phyloP scores from a whole-genome alignment of 2,329 filamentous ascomycete species.

The Hymenoscyphus fructigenus region DNA sequence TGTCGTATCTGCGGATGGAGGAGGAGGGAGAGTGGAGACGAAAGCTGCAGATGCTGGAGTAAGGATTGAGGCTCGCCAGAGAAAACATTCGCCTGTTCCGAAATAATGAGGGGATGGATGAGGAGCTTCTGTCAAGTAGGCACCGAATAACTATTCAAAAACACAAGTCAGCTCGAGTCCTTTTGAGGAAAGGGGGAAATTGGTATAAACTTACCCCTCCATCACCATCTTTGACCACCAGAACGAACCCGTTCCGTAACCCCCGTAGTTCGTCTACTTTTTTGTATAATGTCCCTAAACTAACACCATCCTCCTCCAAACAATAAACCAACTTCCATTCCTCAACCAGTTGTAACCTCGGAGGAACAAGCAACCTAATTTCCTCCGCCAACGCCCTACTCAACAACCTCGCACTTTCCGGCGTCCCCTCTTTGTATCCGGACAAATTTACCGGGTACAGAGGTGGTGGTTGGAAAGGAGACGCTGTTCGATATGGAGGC shows the following conservation, averaged over 20 bases:
- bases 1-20: slow-evolving; percentile 66
- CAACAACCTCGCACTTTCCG: slow-evolving; percentile 63
- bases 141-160: slow-evolving; percentile 70
- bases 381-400: slow-evolving; percentile 80
- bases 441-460: slow-evolving; percentile 75
- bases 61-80: slow-evolving; percentile 75
- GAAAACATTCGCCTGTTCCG: slow-evolving; percentile 93
- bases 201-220: slow-evolving; percentile 59
- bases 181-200: slow-evolving; percentile 30
- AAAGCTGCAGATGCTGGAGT: slow-evolving; percentile 48
- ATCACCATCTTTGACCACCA: slow-evolving; percentile 77
- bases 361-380: slow-evolving; percentile 83
- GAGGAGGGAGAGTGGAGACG: slow-evolving; percentile 57
- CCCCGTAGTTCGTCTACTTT: slow-evolving; percentile 67
- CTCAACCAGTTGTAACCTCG: slow-evolving; percentile 82
- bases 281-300: slow-evolving; percentile 81
- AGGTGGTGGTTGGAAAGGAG: slow-evolving; percentile 84
- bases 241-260: slow-evolving; percentile 79
- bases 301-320: slow-evolving; percentile 87
- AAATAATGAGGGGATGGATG: slow-evolving; percentile 83
- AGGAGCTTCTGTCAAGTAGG: slow-evolving; percentile 88
- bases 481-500: slow-evolving; percentile 55
- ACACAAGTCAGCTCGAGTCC: slow-evolving; percentile 2
- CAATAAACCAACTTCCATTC: slow-evolving; percentile 87
- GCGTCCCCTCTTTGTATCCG: slow-evolving; percentile 63